Evolutionary conservation across 345 rosid genomes (phyloP).

Genomic region (Laguncularia racemosa): DNA sequence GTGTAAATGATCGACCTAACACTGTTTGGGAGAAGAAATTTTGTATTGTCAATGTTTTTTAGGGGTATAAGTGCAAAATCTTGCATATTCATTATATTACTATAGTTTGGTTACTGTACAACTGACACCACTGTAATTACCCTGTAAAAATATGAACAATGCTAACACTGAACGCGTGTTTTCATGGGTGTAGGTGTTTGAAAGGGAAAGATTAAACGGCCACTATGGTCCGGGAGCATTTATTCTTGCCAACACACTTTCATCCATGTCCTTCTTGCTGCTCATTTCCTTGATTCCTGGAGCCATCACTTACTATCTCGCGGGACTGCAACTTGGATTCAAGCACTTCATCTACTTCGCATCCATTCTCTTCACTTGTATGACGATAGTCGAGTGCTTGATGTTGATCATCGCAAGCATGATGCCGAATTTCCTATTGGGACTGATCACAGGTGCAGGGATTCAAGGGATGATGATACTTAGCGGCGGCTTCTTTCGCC

Average conservation of each 20-base stretch:
- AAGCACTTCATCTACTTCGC: conserved; percentile 30
- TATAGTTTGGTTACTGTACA: no score
- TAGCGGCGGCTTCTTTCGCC: conserved; percentile 40
- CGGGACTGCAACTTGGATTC: conserved; percentile 27
- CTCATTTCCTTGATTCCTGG: conserved; percentile 37
- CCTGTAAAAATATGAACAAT: no score
- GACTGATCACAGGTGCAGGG: conserved; percentile 44
- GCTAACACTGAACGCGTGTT: not conserved
- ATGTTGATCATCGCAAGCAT: conserved; percentile 52
- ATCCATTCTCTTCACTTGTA: conserved; percentile 20
- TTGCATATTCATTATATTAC: no score
- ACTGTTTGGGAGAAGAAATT: no score
- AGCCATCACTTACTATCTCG: conserved; percentile 23
- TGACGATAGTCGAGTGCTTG: conserved; percentile 46
- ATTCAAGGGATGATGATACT: conserved; percentile 45
- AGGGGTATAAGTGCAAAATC: no score
- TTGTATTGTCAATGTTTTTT: no score
- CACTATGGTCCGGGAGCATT: conserved; percentile 38
- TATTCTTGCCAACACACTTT: conserved; percentile 34
- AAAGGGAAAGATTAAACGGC: conserved; percentile 49
- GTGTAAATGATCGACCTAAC: no score
- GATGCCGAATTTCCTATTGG: conserved; percentile 45
- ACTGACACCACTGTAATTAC: no score
- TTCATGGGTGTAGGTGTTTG: conserved; percentile 25
- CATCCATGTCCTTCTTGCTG: conserved; percentile 31